Evolutionary conservation across 805 yeast species (phyloP).

Genomic region (Grigorovia jiainica): DNA sequence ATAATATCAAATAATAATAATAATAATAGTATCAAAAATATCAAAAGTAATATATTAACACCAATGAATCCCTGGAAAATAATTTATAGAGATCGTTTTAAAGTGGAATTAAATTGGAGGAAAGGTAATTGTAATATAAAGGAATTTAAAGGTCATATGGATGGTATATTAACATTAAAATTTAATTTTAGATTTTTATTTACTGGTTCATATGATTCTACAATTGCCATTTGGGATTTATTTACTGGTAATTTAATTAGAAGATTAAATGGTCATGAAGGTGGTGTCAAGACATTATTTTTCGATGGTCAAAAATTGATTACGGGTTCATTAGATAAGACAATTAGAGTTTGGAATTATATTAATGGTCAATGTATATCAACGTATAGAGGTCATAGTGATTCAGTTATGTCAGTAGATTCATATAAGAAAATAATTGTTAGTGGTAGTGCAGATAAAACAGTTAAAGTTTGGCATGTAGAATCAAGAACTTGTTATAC

Average conservation of each 20-base stretch:
- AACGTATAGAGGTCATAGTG: slow-evolving; percentile 87
- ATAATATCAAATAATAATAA: slow-evolving; percentile 4
- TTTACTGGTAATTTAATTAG: slow-evolving; percentile 67
- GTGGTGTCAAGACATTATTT: slow-evolving; percentile 75
- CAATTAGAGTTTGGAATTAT: slow-evolving; percentile 93
- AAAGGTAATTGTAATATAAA: slow-evolving; percentile 59
- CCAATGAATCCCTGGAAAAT: slow-evolving; percentile 80
- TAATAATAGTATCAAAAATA: background rate
- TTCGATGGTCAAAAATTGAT: slow-evolving; percentile 86
- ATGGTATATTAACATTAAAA: slow-evolving; percentile 82
- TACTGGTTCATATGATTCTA: slow-evolving; percentile 88
- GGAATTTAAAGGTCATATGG: slow-evolving; percentile 72
- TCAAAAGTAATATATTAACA: background rate
- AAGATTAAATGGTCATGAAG: slow-evolving; percentile 79
- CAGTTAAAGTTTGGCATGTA: slow-evolving; percentile 94
- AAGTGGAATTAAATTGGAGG: slow-evolving; percentile 92
- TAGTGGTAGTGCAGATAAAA: slow-evolving; percentile 86
- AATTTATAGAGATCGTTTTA: slow-evolving; percentile 82
- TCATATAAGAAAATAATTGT: slow-evolving; percentile 74
- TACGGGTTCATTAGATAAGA: slow-evolving; percentile 84
- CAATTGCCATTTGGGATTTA: slow-evolving; percentile 89
- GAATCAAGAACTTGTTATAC: slow-evolving; percentile 89
- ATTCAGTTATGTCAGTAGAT: slow-evolving; percentile 77
- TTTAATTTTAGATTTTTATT: slow-evolving; percentile 71
- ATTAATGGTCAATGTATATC: slow-evolving; percentile 90